Evolutionary conservation across 495 filamentous ascomycete species (phyloP), one percentile per base, ranked within the genome.

Genomic region (Cladorrhinum samala): DNA sequence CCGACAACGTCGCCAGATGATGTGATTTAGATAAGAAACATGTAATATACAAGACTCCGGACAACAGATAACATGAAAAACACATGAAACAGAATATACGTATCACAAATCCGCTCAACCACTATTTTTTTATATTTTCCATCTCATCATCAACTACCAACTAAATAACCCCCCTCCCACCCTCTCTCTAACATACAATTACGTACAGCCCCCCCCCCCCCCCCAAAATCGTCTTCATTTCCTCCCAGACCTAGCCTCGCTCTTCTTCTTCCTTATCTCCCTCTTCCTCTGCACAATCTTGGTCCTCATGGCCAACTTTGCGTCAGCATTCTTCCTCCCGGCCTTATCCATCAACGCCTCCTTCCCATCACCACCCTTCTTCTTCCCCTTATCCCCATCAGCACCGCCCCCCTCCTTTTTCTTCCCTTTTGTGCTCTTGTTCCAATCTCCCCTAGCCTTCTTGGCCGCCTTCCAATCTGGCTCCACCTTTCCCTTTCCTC

Each of bases 221-320:
- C n/a, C n/a, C n/a, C n/a, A n/a, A n/a, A n/a, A n/a, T n/a, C n/a
- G n/a, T n/a, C n/a, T n/a, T n/a, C n/a, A 54, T 54, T 60, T 54
- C 48, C 62, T 62, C 21, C 57, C 54, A 1, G 41, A 40, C 54
- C 74, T 61, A 52, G 54, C 56, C 14, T 58, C 55, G 14, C 67
- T 71, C 66, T 78, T 78, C 70, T 78, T 78, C 63, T 77, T 77
- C 43, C 71, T 63, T 60, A 68, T 68, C 67, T 70, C 64, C 58
- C 74, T 57, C 63, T 76, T 78, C 58, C 75, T 63, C 33, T 53
- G 68, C 55, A 78, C 72, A 43, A 78, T 73, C 58, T 72, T 76
- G 52, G 74, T 74, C 53, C 72, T 64, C 46, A 74, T 50, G 1
- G 60, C 67, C 39, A 71, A 61, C 61, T 68, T 70, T 1, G 59